Percentiles rank a stretch among this genome's conserved stretches.
Evolutionary conservation across 1,284 basidiomycete genomes (phyloP).

Genomic region (Apiotrichum sp.): DNA sequence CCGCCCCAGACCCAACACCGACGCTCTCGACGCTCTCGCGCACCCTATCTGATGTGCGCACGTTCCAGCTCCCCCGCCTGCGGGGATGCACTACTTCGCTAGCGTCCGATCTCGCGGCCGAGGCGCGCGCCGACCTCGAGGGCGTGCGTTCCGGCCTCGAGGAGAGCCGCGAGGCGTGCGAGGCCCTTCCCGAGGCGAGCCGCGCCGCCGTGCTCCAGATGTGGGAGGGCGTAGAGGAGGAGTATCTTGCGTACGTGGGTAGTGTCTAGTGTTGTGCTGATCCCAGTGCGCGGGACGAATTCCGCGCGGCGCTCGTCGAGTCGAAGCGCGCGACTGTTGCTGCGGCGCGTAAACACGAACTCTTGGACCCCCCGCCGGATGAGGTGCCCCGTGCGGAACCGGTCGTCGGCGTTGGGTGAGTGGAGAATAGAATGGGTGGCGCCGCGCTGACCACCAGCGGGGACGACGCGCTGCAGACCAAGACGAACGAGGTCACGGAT

Average conservation of each 20-base stretch:
- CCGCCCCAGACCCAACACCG: neutral
- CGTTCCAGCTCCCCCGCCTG: constrained; percentile 69
- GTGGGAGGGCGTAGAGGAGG: constrained; percentile 21
- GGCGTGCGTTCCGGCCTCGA: constrained; percentile 45
- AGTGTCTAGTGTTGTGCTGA: too few species aligned
- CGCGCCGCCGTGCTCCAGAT: constrained; percentile 54
- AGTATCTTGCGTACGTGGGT: constrained; percentile 20
- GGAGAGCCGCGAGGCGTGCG: constrained; percentile 9
- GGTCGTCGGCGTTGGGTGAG: constrained; percentile 18
- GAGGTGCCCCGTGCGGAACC: constrained; percentile 12
- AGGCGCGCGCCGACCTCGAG: constrained; percentile 68
- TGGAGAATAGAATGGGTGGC: constrained; percentile 1
- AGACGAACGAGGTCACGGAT: constrained; percentile 79
- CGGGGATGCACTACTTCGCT: constrained; percentile 59
- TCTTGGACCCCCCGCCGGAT: constrained; percentile 9
- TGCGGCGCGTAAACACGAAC: constrained; percentile 22
- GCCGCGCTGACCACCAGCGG: constrained; percentile 47
- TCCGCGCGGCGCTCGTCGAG: constrained; percentile 26
- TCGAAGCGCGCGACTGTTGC: constrained; percentile 22
- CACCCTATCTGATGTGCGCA: constrained; percentile 58
- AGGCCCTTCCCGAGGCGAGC: constrained; percentile 4
- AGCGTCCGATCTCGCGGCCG: constrained; percentile 66
- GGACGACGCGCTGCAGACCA: constrained; percentile 79
- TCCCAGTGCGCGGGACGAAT: constrained; percentile 14
- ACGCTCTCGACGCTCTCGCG: constrained; percentile 49